Evolutionary conservation across 768 basidiomycete species (phyloP).

Genomic region (Guyanaporus albipodus): DNA sequence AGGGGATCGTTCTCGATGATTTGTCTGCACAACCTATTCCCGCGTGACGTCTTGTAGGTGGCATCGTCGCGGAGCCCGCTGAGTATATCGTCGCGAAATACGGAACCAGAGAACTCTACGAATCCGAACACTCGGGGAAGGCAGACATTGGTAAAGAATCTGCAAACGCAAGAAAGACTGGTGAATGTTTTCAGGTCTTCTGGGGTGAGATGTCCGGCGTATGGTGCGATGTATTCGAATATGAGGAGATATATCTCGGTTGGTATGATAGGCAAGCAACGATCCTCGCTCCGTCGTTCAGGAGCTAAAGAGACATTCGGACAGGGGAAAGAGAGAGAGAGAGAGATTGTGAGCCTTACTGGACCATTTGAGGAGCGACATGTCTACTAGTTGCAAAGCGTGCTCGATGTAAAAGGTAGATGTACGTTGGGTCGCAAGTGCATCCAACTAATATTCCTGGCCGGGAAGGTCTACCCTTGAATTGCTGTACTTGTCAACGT

Average conservation of each 20-base stretch:
- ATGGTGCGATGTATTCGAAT: conserved; percentile 32
- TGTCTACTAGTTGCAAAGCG: no score
- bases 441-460: no score
- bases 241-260: conserved; percentile 49
- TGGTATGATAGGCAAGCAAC: conserved; percentile 32
- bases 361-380: no score
- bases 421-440: no score
- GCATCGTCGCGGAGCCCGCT: not conserved
- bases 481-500: no score
- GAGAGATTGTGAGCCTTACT: no score
- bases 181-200: conserved; percentile 12
- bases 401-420: no score
- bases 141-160: conserved; percentile 37
- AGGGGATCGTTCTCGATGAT: conserved; percentile 25
- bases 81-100: conserved; percentile 11
- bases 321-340: no score
- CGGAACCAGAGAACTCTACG: conserved; percentile 20
- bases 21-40: conserved; percentile 23
- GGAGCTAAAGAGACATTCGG: conserved; percentile 30
- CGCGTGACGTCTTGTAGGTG: not conserved
- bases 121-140: conserved; percentile 38
- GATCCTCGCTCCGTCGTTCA: conserved; percentile 11
- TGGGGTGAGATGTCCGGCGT: conserved; percentile 4
- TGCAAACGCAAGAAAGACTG: conserved; percentile 39
- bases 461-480: no score